Conservation (phyloP, 306 rosid genomes). For the Mimosa bimucronata region DNA sequence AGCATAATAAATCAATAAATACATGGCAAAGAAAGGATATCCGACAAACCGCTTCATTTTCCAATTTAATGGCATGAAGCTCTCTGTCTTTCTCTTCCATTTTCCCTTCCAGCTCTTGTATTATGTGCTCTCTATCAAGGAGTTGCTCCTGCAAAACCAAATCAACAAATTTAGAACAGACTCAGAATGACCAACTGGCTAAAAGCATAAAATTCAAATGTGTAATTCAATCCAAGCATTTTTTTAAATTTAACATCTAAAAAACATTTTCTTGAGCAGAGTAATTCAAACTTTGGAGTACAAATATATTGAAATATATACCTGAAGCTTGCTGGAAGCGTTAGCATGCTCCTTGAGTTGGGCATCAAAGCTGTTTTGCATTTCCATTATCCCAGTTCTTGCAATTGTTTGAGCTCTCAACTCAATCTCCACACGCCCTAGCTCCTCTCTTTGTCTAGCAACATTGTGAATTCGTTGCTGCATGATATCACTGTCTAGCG, state of each 20-base stretch:
- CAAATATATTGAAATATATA: constrained; percentile 32
- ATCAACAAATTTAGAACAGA: constrained; percentile 39
- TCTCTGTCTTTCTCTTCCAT: constrained; percentile 92
- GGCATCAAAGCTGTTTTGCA: constrained; percentile 71
- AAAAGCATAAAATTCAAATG: constrained; percentile 12
- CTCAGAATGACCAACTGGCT: constrained; percentile 17
- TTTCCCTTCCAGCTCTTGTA: constrained; percentile 82
- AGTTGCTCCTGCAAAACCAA: constrained; percentile 77
- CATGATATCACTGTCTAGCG: constrained; percentile 66
- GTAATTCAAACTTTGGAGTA: background rate
- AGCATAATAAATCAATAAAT: constrained; percentile 8
- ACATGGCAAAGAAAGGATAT: constrained; percentile 14
- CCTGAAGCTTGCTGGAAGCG: constrained; percentile 78
- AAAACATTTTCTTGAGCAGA: constrained; percentile 1
- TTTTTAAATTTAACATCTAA: background rate
- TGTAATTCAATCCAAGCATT: constrained; percentile 16
- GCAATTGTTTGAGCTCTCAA: constrained; percentile 87
- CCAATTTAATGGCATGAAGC: constrained; percentile 78
- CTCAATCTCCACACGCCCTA: constrained; percentile 78
- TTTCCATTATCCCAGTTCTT: constrained; percentile 74
- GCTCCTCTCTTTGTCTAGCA: constrained; percentile 79
- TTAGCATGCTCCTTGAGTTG: constrained; percentile 81
- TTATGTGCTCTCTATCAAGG: constrained; percentile 68
- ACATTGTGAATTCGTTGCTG: constrained; percentile 67
- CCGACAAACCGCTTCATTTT: constrained; percentile 87